Evolutionary conservation across 768 basidiomycete genomes (phyloP), one percentile per base, ranked within the genome.

Genomic region (Pleurotus platypus): DNA sequence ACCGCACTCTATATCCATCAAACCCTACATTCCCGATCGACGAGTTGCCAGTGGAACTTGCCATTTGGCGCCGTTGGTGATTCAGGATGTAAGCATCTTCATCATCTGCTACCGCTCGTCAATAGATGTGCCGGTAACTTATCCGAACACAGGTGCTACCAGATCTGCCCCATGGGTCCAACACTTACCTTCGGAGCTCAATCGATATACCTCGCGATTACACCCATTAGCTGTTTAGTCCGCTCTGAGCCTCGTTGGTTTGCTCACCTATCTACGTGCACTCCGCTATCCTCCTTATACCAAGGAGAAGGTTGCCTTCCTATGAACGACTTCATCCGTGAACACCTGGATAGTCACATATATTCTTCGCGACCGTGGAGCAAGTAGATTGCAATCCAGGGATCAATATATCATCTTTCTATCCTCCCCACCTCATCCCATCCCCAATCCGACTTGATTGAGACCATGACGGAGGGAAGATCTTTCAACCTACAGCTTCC

Each of bases 31-130:
- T 16, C 42, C 5, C 40, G 71, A 69, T 72, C 5, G 57, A 64
- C 50, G 61, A 67, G 18, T 62, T 83, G 2, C 2, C 20, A 20
- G 20, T 18, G 20, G 20, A 20, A 20, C 20, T 20, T 20, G 46
- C 83, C 82, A 1, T 79, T 84, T 61, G 73, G 76, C 9, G 82
- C 82, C 1, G 72, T 82, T 2, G 86, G 87, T 26, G 80, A 82
- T 63, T 86, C 85, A 1, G 87, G 87, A 55, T 79, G 87, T 87
- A 65, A 61, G 84, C 71, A 8, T 15, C 24, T 49, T 26, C 1
- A 26, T 26, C 24, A 5, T 5, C 24, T 35, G n/a, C 16, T 43
- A 18, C 22, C 6, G 39, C 42, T 47, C 50, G 15, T 4, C 4
- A 18, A 42, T 11, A n/a, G 11, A 26, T 39, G 8, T 51, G 39